Percentiles rank a stretch among this genome's conserved stretches.
phyloP scores from a whole-genome alignment of 768 basidiomycete species.

The Leccinellum albellum region DNA sequence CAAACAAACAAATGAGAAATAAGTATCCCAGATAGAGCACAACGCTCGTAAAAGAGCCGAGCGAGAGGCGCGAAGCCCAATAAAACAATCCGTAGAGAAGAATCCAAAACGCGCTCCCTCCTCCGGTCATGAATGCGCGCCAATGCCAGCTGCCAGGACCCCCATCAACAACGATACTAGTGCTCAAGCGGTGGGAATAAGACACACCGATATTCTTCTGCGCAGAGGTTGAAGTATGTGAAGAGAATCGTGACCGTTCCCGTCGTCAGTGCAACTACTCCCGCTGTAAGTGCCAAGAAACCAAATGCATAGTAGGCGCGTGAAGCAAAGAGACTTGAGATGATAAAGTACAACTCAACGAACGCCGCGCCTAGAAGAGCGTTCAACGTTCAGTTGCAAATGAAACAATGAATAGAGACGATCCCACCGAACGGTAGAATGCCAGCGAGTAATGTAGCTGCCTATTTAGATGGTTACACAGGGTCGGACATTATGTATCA shows the following conservation, averaged over 20 bases:
- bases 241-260: constrained; percentile 89
- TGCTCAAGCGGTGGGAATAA: not conserved
- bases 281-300: constrained; percentile 84
- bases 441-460: constrained; percentile 77
- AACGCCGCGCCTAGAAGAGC: constrained; percentile 77
- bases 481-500: not conserved
- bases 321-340: constrained; percentile 88
- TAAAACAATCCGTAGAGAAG: constrained; percentile 86
- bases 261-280: constrained; percentile 79
- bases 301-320: constrained; percentile 96
- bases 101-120: constrained; percentile 90
- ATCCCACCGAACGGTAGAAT: constrained; percentile 82
- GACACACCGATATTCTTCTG: constrained; percentile 85
- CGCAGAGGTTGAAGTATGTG: constrained; percentile 87
- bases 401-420: not conserved
- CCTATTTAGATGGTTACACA: constrained; percentile 35
- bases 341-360: constrained; percentile 89
- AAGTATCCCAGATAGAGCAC: constrained; percentile 90
- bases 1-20: constrained; percentile 72
- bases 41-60: constrained; percentile 77
- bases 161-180: constrained; percentile 1
- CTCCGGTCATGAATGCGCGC: constrained; percentile 89
- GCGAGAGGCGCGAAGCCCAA: constrained; percentile 80
- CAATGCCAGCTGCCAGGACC: constrained; percentile 80
- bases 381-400: not conserved